A percentile compares a stretch with the other conserved stretches of the same genome.
These are phyloP conservation scores for Wallacemonas sp. DNA, from an alignment of 208 protist genomes.

Conservation along the genomic window DNA sequence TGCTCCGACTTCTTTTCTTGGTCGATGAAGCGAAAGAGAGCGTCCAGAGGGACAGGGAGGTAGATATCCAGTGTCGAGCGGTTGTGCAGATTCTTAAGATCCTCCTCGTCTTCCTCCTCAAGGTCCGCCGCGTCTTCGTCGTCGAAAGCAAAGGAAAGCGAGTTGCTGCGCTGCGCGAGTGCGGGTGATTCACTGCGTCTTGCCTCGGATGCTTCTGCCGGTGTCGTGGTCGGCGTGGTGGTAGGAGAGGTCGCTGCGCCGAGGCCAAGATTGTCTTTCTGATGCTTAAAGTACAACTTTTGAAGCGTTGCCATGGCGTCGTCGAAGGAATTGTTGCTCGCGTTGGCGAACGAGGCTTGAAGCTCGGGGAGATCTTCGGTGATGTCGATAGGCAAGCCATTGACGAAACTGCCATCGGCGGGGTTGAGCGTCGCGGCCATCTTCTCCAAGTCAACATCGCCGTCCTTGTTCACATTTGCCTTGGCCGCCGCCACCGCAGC, in stretches of 20 bases:
- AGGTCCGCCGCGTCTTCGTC: slow-evolving; percentile 19
- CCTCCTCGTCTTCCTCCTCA: slow-evolving; percentile 73
- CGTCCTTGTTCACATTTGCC: neutral
- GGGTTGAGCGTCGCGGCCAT: slow-evolving; percentile 52
- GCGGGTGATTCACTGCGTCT: neutral
- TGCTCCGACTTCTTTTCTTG: slow-evolving; percentile 41
- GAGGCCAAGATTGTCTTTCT: slow-evolving; percentile 16
- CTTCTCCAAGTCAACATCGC: slow-evolving; percentile 23
- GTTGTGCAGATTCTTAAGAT: slow-evolving; percentile 78
- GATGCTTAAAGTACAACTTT: slow-evolving; percentile 25
- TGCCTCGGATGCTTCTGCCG: neutral
- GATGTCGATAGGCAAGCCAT: slow-evolving; percentile 39
- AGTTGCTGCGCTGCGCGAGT: slow-evolving; percentile 9
- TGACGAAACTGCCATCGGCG: slow-evolving; percentile 56
- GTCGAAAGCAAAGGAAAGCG: slow-evolving; percentile 24
- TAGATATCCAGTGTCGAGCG: slow-evolving; percentile 83
- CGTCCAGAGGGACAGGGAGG: slow-evolving; percentile 68
- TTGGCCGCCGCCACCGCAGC: slow-evolving; percentile 12
- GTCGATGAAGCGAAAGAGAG: slow-evolving; percentile 69
- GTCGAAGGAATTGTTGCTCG: slow-evolving; percentile 50
- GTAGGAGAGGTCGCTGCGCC: neutral
- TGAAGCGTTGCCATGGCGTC: slow-evolving; percentile 35
- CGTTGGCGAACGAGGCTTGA: slow-evolving; percentile 5
- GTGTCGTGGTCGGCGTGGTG: neutral
- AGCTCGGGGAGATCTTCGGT: neutral